Evolutionary conservation across 805 yeast species (phyloP), one percentile per base, ranked within the genome.

Genomic region (Priceomyces medius): DNA sequence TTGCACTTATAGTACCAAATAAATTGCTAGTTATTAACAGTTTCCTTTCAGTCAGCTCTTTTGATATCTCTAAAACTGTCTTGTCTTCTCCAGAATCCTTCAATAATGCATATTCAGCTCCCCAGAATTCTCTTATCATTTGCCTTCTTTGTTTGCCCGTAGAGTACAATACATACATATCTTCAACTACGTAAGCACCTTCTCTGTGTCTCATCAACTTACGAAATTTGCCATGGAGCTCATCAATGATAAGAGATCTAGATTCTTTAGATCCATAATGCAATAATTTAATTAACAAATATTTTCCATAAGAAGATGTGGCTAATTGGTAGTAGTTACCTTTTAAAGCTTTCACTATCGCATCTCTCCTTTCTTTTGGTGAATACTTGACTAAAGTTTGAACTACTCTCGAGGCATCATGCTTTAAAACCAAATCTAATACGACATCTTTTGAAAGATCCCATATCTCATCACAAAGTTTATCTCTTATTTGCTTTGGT

Each of bases 131-230:
- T 65, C 93, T 81, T 50, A 91, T 80, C 85, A 91, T 90, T 66
- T 88, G 96, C 42, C 80, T 79, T 63, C 80, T 86, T 66, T 91
- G 98, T 48, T 83, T 87, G 21, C 84, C 77, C 18, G 88, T 80
- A 8, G 97, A 80, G 63, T 90, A 91, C 43, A 89, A 77, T 18
- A 88, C 87, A 59, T 74, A 91, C 56, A 88, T 73, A 73, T 91
- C 99, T 66, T 91, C 98, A 50, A 90, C 89, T 29, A 91, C 98
- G 56, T 91, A 89, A 10, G 98, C 98, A 66, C 97, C 99, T 74
- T 91, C 98, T 69, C 86, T 84, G 68, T 91, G 97, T 73, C 95
- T 82, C 93, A 91, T 88, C 44, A 91, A 73, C 66, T 88, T 91
- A 62, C 97, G 77, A 56, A 88, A 78, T 54, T 83, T 83, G 37